Conservation (phyloP, 1,139 yeast genomes). For the Yamadazyma atlantica region DNA sequence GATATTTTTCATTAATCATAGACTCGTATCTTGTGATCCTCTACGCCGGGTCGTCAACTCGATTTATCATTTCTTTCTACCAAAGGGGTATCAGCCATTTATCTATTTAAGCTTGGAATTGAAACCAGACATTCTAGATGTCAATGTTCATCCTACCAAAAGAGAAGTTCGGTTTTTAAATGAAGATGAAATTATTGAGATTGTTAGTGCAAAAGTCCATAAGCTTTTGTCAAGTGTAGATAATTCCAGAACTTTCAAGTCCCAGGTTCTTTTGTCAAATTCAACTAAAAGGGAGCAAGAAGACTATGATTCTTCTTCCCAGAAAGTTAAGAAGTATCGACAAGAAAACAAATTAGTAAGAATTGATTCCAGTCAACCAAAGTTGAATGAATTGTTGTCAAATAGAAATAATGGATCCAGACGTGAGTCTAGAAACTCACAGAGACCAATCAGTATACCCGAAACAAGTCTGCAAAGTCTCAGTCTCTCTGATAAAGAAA, state of each 20-base stretch:
- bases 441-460: too few species aligned
- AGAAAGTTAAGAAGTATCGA: conserved; percentile 30
- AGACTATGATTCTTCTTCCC: conserved; percentile 11
- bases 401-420: background rate
- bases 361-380: conserved; percentile 55
- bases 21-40: conserved; percentile 83
- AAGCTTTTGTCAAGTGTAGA: conserved; percentile 58
- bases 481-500: too few species aligned
- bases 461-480: too few species aligned
- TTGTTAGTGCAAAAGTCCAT: conserved; percentile 52
- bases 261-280: conserved; percentile 51
- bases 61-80: conserved; percentile 65
- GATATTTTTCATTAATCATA: conserved; percentile 78
- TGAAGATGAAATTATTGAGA: conserved; percentile 83
- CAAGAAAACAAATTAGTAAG: conserved; percentile 70
- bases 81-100: conserved; percentile 80
- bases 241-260: conserved; percentile 63
- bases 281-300: conserved; percentile 18
- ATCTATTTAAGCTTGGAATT: conserved; percentile 69
- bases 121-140: conserved; percentile 74
- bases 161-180: conserved; percentile 83
- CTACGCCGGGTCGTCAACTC: conserved; percentile 67
- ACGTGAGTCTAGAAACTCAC: background rate
- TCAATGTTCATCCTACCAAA: conserved; percentile 94
- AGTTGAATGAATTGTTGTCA: conserved; percentile 17